Conservation (phyloP, 176 grass and related monocot genomes). For the Pharus latifolius region DNA sequence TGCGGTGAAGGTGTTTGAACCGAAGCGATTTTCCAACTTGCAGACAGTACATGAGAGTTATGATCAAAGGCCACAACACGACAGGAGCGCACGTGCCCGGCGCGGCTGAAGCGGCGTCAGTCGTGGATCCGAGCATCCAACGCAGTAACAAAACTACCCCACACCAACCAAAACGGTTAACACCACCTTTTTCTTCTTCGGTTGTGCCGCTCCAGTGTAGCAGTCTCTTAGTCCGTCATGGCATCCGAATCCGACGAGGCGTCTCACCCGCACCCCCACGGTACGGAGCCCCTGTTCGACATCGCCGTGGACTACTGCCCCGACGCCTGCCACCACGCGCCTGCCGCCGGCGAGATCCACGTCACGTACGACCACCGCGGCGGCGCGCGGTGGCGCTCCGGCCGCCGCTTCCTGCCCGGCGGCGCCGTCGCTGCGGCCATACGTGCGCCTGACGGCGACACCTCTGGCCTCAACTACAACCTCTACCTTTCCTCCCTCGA, state of each 20-base stretch:
- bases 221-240: neutral
- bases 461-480: constrained; percentile 63
- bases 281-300: constrained; percentile 23
- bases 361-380: constrained; percentile 56
- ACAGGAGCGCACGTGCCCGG: neutral
- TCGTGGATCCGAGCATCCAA: neutral
- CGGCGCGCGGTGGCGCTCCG: constrained; percentile 48
- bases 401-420: constrained; percentile 35
- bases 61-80: neutral
- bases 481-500: constrained; percentile 72
- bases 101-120: neutral
- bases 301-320: constrained; percentile 60
- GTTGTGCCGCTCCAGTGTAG: neutral
- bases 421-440: constrained; percentile 28
- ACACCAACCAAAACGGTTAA: too few relatives aligned
- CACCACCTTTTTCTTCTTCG: neutral
- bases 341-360: constrained; percentile 37
- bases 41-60: neutral
- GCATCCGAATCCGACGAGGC: neutral
- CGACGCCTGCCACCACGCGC: constrained; percentile 22
- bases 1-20: too few relatives aligned
- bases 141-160: neutral
- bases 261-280: constrained; percentile 22
- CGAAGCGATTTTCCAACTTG: too few relatives aligned
- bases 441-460: constrained; percentile 29